Base-by-base conservation (phyloP, 208 protist species). In the Herpetomonas tarakana region DNA sequence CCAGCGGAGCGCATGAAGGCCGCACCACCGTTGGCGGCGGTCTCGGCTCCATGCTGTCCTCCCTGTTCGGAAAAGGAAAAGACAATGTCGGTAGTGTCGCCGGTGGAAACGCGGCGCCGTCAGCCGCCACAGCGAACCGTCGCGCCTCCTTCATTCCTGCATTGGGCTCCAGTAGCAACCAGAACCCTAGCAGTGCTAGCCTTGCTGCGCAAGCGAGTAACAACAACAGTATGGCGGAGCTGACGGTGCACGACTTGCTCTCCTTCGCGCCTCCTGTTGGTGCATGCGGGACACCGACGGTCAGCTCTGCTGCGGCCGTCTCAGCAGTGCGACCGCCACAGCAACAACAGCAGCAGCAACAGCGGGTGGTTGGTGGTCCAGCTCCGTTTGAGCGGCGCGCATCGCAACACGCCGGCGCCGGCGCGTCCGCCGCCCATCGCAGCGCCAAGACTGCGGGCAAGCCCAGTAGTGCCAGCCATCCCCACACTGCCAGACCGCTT, bases 1-100 rank as follows among this genome's bases (percentile, higher is more conserved):
- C 30, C 18, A 26, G 7, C 29, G 58, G 28, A 14, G 46, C 29
- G 54, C 19, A 51, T 21, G 39, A 35, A 9, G 51, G 45, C 2
- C 29, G 35, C 3, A 38, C 38, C 1, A 35, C 51, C n/a, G 56
- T 53, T 27, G 30, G 47, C 52, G 55, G 49, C n/a, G 64, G 64
- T 16, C 27, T 69, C 25, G 28, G 49, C 4, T 38, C 35, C 14
- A 63, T 69, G 27, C 39, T 69, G 1, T 52, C 27, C 50, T 69
- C 64, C n/a, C 58, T 69, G 49, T 69, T 62, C 47, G 31, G 39
- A 3, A 44, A 50, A 19, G 46, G 56, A 30, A 63, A 24, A 38
- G 55, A 19, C 27, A 46, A 30, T 2, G 19, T 21, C 26, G 39
- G 47, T 16, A 24, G 39, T 1, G 2, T 0, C 27, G 35, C 46